Base-by-base conservation (phyloP, 768 basidiomycete species). In the Boletus vinaceobasis region DNA sequence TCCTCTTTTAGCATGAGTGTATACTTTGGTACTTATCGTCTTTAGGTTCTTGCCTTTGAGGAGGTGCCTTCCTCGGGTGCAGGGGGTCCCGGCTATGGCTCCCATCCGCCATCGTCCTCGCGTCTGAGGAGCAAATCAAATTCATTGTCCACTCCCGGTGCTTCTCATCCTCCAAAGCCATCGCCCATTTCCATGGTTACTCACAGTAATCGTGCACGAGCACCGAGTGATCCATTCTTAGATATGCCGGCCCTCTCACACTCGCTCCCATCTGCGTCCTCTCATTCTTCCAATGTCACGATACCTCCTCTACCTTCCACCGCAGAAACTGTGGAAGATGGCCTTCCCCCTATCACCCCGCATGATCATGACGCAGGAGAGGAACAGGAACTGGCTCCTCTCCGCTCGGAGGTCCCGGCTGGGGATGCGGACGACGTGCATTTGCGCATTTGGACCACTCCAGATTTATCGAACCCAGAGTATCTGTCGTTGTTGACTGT, bases 401-500 rank as follows among this genome's bases (percentile, higher is more conserved):
- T 65, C 52, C 65, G 71, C 39, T 64, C 68, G 58, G 68, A 74
- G 56, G 60, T 67, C 50, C 67, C 62, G 51, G 62, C 45, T 56
- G 75, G 51, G 64, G 74, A 52, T 15, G 45, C 63, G 27, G 74
- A 74, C 10, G 83, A 81, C 40, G 77, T 78, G 50, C 80, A 81
- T 61, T 71, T 90, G 69, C 84, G 92, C 51, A 80, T 82, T 39
- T 96, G 93, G 93, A 86, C 83, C 0, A 83, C 85, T 6, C 90
- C 93, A 19, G 84, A 93, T 68, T 76, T 96, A 7, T 60, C 81
- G 38, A 88, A 95, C 68, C 81, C 84, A 37, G 93, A 96, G 71
- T 77, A 81, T 63, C 65, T 85, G 19, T 75, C 78, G 46, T 77
- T 96, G 32, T 73, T 93, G 52, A 78, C 79, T 42, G 67, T 91